phyloP scores from a whole-genome alignment of 495 filamentous ascomycete genomes.

The Aeminium ludgeri region DNA sequence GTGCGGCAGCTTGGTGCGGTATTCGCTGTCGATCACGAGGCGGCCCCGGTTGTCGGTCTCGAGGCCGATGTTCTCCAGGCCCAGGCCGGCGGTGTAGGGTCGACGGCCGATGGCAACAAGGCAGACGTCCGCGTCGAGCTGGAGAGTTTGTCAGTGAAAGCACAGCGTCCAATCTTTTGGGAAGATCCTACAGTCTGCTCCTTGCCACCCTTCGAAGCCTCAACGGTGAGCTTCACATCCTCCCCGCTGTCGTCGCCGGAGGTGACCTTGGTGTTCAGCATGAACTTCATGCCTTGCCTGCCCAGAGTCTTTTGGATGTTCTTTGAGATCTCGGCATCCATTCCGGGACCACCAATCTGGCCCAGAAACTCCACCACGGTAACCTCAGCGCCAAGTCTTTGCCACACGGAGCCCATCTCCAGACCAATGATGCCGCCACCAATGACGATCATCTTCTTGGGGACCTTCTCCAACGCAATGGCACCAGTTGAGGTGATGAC shows the following conservation, averaged over 20 bases:
- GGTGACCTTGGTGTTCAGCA: conserved; percentile 86
- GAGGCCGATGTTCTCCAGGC: conserved; percentile 82
- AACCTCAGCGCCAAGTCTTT: conserved; percentile 76
- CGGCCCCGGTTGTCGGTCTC: conserved; percentile 89
- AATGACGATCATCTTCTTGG: conserved; percentile 95
- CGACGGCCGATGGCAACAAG: conserved; percentile 92
- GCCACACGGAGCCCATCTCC: conserved; percentile 98
- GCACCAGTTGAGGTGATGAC: conserved; percentile 93
- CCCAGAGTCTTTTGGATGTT: conserved; percentile 75
- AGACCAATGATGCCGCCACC: conserved; percentile 97
- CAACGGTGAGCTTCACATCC: conserved; percentile 60
- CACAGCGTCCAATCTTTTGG: background rate
- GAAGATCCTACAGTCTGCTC: conserved; percentile 51
- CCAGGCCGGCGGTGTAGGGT: conserved; percentile 82
- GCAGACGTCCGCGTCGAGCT: conserved; percentile 91
- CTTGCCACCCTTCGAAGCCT: conserved; percentile 94
- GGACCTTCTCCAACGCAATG: conserved; percentile 71
- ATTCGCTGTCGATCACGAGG: conserved; percentile 92
- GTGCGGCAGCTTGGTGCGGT: conserved; percentile 76
- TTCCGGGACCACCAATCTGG: conserved; percentile 93
- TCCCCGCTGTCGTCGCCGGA: conserved; percentile 67
- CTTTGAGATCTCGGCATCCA: conserved; percentile 92
- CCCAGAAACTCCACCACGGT: conserved; percentile 93
- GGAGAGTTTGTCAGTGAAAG: conserved; percentile 6
- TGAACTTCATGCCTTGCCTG: conserved; percentile 98